Percentiles rank a stretch among this genome's conserved stretches.
Evolutionary conservation across 495 filamentous ascomycete species (phyloP).

Genomic region (Apiosordaria backusii): DNA sequence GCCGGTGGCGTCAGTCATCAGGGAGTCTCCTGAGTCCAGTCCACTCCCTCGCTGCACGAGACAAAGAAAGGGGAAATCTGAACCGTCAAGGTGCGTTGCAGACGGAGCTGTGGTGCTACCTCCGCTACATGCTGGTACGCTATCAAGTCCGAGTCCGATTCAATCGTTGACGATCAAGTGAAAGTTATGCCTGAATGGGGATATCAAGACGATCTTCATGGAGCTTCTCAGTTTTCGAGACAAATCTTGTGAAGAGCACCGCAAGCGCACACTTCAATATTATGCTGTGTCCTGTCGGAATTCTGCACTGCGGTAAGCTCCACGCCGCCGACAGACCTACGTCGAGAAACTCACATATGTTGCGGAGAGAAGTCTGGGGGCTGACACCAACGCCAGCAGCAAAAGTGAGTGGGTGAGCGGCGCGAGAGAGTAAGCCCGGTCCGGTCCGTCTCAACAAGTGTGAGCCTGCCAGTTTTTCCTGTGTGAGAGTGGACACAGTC

Average conservation of each 20-base stretch:
- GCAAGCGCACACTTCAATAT: not conserved
- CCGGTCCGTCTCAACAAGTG: not conserved
- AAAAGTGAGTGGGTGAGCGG: not conserved
- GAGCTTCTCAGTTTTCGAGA: not conserved
- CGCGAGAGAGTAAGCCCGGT: not conserved
- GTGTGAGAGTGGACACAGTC: not conserved
- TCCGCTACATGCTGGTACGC: not conserved
- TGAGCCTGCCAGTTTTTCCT: not conserved
- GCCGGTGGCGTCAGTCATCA: too few species aligned
- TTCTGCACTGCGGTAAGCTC: not conserved
- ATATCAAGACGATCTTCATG: not conserved
- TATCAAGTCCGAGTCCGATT: not conserved
- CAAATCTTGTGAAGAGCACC: not conserved
- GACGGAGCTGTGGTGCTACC: not conserved
- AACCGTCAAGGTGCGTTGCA: not conserved
- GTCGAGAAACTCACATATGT: not conserved
- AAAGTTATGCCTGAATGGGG: not conserved
- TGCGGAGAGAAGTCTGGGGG: not conserved
- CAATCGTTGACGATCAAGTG: not conserved
- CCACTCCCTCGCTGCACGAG: not conserved
- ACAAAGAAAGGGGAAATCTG: not conserved
- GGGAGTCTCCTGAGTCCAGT: not conserved
- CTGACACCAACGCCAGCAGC: too few species aligned
- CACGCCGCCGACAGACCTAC: not conserved
- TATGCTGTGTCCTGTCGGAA: not conserved